A percentile compares a stretch with the other conserved stretches of the same genome.
phyloP scores from a whole-genome alignment of 2,329 filamentous ascomycete species.

The Stylonectria norvegica region DNA sequence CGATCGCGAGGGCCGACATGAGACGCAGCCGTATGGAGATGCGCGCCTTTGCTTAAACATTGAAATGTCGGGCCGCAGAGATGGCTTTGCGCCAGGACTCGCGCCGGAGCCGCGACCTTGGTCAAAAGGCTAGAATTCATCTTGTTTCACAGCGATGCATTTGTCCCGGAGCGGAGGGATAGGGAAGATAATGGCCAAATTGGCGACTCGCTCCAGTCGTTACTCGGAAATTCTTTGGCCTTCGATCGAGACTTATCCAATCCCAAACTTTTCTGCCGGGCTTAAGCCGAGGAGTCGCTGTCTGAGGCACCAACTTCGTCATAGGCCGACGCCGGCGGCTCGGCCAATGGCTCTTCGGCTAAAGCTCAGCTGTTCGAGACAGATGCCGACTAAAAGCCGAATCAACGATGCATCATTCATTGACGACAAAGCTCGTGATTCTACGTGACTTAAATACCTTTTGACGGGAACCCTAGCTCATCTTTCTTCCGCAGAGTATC shows the following conservation, averaged over 20 bases:
- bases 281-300: constrained; percentile 24
- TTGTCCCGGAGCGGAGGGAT: constrained; percentile 17
- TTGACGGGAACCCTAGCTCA: too few relatives aligned
- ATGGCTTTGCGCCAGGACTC: constrained; percentile 43
- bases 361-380: constrained; percentile 3
- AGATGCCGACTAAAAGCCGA: constrained; percentile 18
- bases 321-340: constrained; percentile 26
- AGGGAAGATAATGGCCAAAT: constrained; percentile 7
- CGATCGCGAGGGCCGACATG: constrained; percentile 17
- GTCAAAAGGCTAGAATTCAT: constrained; percentile 49
- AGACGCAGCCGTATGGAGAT: constrained; percentile 33
- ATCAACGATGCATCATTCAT: too few relatives aligned
- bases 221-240: constrained; percentile 22
- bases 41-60: constrained; percentile 37
- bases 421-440: too few relatives aligned
- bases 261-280: constrained; percentile 28
- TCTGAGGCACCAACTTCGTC: constrained; percentile 31
- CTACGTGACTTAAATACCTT: too few relatives aligned
- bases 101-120: constrained; percentile 45
- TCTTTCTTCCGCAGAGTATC: too few relatives aligned
- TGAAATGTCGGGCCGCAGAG: constrained; percentile 41
- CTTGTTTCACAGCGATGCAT: constrained; percentile 30
- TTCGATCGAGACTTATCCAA: constrained; percentile 27
- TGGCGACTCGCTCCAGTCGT: constrained; percentile 13
- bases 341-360: constrained; percentile 15